phyloP scores from a whole-genome alignment of 2,329 filamentous ascomycete species.

The Ambrosiella xylebori region DNA sequence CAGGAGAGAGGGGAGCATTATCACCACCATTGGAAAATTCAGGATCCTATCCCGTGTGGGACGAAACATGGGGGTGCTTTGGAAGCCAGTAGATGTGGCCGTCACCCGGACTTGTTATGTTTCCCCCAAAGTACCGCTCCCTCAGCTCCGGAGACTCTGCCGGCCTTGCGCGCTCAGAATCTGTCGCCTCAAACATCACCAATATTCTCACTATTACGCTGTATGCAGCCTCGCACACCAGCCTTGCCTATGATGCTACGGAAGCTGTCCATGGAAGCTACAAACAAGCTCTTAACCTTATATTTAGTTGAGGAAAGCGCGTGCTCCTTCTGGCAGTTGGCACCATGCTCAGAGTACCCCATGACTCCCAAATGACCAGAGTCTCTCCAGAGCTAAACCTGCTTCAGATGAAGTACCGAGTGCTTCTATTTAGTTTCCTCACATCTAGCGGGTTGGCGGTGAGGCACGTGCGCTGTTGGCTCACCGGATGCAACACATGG shows the following conservation, averaged over 20 bases:
- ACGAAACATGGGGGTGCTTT: not conserved
- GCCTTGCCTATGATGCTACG: not conserved
- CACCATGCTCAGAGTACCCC: not conserved
- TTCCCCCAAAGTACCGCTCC: not conserved
- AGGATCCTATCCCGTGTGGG: not conserved
- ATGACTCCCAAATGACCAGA: not conserved
- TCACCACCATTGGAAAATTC: not conserved
- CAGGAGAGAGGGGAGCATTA: too few relatives aligned
- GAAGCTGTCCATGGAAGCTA: not conserved
- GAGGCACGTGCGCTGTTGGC: constrained; percentile 11
- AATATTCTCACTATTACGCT: not conserved
- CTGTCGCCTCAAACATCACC: not conserved
- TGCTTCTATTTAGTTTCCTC: not conserved
- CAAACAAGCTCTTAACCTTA: not conserved
- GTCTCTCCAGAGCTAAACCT: not conserved
- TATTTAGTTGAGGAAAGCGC: not conserved
- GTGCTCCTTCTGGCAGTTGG: not conserved
- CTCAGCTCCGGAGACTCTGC: not conserved
- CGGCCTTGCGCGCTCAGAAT: not conserved
- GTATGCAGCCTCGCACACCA: constrained; percentile 2
- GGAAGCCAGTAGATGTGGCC: not conserved
- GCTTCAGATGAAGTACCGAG: not conserved
- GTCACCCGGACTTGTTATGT: not conserved
- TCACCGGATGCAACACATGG: constrained; percentile 9
- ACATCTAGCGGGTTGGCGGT: constrained; percentile 5